Conservation (phyloP, 176 grass and related monocot species). For the Microstegium vimineum region DNA sequence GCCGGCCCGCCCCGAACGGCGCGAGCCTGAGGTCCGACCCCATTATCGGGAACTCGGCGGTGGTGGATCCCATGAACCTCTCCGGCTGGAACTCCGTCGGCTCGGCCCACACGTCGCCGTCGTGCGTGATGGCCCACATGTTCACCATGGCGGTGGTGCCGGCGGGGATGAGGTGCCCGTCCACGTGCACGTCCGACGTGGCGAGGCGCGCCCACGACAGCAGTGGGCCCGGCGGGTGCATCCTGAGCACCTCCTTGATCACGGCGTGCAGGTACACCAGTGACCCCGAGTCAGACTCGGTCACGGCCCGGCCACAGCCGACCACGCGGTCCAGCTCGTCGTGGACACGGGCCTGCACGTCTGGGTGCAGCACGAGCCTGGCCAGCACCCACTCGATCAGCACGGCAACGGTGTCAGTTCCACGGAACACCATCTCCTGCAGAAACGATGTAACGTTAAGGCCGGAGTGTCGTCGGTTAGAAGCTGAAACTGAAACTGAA, state of each 20-base stretch:
- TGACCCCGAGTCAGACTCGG: slow-evolving; percentile 34
- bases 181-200: slow-evolving; percentile 61
- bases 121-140: slow-evolving; percentile 97
- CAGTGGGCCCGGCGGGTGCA: slow-evolving; percentile 89
- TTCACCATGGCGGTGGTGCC: slow-evolving; percentile 96
- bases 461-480: no score
- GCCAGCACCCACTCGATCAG: slow-evolving; percentile 92
- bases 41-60: slow-evolving; percentile 17
- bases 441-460: neutral
- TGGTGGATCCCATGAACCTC: slow-evolving; percentile 27
- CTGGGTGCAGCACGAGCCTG: slow-evolving; percentile 65
- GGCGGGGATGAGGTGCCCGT: slow-evolving; percentile 50
- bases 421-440: slow-evolving; percentile 96
- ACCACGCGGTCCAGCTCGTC: slow-evolving; percentile 68
- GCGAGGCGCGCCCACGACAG: slow-evolving; percentile 88
- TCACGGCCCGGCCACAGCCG: slow-evolving; percentile 18
- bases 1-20: slow-evolving; percentile 71
- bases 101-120: slow-evolving; percentile 55
- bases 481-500: no score
- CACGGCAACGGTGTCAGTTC: slow-evolving; percentile 87
- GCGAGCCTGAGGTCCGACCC: slow-evolving; percentile 74
- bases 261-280: slow-evolving; percentile 77
- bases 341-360: slow-evolving; percentile 68
- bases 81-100: slow-evolving; percentile 50
- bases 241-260: slow-evolving; percentile 69